Base-by-base conservation (phyloP, 2,329 filamentous ascomycete species). In the Verticillium klebahnii region DNA sequence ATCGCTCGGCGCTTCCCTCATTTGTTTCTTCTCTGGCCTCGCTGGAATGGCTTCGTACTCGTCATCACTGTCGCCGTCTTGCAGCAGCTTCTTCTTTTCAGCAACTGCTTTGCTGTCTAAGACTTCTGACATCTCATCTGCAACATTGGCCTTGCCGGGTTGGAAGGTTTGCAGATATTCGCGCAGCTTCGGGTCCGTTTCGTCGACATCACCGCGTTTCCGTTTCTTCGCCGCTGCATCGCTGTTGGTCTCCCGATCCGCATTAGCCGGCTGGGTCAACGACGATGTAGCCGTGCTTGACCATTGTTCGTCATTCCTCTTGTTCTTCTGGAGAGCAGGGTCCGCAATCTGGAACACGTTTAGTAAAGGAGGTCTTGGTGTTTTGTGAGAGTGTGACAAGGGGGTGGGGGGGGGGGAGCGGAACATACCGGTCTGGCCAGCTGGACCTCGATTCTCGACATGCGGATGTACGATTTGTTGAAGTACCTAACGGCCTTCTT, bases 381-480 rank as follows among this genome's bases (percentile, higher is more conserved):
- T 58, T 56, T 56, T 36, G 55, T 29, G 29, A 6, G 29, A 29
- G 29, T 29, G 29, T 29, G 29, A 29, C 3, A 29, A 29, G 29
- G 29, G 14, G 31, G 25, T 19, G 23, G 23, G n/a, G 15, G n/a
- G 54, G 15, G 23, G 23, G n/a, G n/a, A n/a, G 45, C n/a, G 11
- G 15, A 36, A 64, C 59, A 54, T 64, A 68, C 64, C 60, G 95
- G 89, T 74, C 86, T 89, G 61, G 95, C 95, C 71, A 95, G 80
- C 78, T 97, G 93, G 65, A 97, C 95, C 34, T 84, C 85, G 70
- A 99, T 93, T 80, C 89, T 96, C 62, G 93, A 97, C 91, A 97
- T 95, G 69, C 93, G 92, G 70, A 99, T 92, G 77, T 93, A 99
- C 66, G 93, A 89, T 74, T 87, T 92, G 81, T 99, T 93, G 82